Conservation (phyloP, 768 basidiomycete species). For the Boletus pseudopeckii region DNA sequence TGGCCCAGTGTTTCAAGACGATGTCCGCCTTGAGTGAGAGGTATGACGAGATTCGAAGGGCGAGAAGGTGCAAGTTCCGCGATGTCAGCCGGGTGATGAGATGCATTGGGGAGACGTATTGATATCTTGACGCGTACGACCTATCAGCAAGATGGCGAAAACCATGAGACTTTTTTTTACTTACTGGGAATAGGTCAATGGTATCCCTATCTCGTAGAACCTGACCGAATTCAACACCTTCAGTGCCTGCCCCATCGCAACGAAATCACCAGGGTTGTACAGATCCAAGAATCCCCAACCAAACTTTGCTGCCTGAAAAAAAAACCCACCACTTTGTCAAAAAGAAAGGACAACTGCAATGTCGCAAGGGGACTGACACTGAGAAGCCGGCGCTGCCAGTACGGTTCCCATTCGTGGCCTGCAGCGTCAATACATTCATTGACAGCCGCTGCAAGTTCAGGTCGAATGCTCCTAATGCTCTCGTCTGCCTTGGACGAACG, state of each 20-base stretch:
- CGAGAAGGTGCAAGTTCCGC: slow-evolving; percentile 86
- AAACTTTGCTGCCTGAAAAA: slow-evolving; percentile 85
- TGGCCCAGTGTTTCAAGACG: slow-evolving; percentile 95
- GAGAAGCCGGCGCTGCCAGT: slow-evolving; percentile 84
- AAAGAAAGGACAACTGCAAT: neutral
- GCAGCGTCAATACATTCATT: slow-evolving; percentile 94
- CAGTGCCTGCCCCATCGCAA: slow-evolving; percentile 87
- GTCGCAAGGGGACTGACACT: slow-evolving; percentile 46
- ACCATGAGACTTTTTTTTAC: slow-evolving; percentile 18
- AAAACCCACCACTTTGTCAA: neutral
- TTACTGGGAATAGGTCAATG: slow-evolving; percentile 88
- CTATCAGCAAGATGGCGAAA: slow-evolving; percentile 1
- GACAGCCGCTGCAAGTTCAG: slow-evolving; percentile 82
- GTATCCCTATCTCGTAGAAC: slow-evolving; percentile 89
- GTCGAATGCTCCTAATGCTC: slow-evolving; percentile 81
- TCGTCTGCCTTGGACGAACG: slow-evolving; percentile 93
- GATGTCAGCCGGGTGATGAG: slow-evolving; percentile 81
- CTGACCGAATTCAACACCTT: slow-evolving; percentile 94
- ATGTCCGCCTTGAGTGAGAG: slow-evolving; percentile 79
- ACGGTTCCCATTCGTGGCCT: slow-evolving; percentile 84
- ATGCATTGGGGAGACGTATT: slow-evolving; percentile 72
- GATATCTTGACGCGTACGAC: slow-evolving; percentile 60
- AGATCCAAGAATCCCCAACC: slow-evolving; percentile 92
- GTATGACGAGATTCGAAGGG: slow-evolving; percentile 84
- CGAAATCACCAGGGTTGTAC: slow-evolving; percentile 88